These are phyloP conservation scores for Amphibolis antarctica DNA, from an alignment of 106 monocot genomes.

Conservation along the genomic window DNA sequence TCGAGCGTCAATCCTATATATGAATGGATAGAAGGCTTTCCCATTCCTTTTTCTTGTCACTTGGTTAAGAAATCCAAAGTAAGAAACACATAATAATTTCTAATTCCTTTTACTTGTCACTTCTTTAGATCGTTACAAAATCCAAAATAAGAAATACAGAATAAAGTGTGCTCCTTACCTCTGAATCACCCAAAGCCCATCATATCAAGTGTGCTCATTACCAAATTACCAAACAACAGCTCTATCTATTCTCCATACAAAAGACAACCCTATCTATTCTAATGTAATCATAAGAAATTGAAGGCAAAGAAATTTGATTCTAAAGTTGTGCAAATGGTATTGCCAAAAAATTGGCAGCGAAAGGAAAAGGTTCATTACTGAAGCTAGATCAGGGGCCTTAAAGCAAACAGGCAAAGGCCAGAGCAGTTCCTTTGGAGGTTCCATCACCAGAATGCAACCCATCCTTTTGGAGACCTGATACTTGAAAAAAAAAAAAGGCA, in stretches of 20 bases:
- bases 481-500: not conserved
- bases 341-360: not conserved
- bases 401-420: constrained; percentile 4
- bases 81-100: not conserved
- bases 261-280: not conserved
- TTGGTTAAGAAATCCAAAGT: not conserved
- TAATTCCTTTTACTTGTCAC: not conserved
- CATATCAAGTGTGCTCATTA: not conserved
- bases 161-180: not conserved
- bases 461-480: constrained; percentile 3
- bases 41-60: not conserved
- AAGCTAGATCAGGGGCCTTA: constrained; percentile 4
- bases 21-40: no score
- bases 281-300: not conserved
- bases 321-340: not conserved
- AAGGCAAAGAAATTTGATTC: not conserved
- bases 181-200: no score
- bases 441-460: constrained; percentile 4
- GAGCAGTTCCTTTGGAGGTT: constrained; percentile 4
- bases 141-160: not conserved
- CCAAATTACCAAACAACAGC: not conserved
- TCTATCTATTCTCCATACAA: not conserved
- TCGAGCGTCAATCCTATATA: no score
- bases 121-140: not conserved
- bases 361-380: constrained; percentile 4